Conservation (phyloP, 129 eudicot species). For the Lactuca sativa region DNA sequence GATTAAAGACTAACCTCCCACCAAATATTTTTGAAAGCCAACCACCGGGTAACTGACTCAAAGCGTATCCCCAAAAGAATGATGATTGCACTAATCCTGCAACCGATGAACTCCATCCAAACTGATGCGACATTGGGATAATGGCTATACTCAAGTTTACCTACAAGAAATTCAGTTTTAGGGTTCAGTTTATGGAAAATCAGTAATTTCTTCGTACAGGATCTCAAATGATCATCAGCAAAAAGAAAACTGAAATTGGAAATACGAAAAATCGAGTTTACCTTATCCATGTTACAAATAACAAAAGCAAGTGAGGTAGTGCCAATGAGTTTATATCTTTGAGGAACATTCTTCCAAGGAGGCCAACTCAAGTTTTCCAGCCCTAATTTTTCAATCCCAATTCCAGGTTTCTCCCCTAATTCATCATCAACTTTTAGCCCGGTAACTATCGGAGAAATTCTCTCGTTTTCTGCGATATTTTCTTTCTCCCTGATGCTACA, state of each 20-base stretch:
- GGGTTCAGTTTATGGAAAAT: background rate
- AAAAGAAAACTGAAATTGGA: background rate
- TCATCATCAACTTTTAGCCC: constrained; percentile 53
- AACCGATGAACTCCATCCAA: constrained; percentile 90
- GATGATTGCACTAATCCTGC: constrained; percentile 98
- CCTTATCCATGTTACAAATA: constrained; percentile 98
- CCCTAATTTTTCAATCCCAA: constrained; percentile 48
- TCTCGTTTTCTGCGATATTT: constrained; percentile 40
- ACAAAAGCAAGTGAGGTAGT: constrained; percentile 93
- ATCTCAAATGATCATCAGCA: background rate
- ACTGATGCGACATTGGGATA: constrained; percentile 95
- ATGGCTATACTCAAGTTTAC: constrained; percentile 98
- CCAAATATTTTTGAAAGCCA: constrained; percentile 95
- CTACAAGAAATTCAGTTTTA: constrained; percentile 24
- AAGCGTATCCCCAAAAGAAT: constrained; percentile 98
- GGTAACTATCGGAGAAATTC: constrained; percentile 32
- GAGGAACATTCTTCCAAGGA: constrained; percentile 84
- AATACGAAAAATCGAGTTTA: constrained; percentile 13
- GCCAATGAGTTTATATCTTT: constrained; percentile 84
- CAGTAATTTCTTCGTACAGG: background rate
- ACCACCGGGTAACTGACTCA: constrained; percentile 98
- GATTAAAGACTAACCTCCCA: constrained; percentile 76
- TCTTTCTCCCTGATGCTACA: constrained; percentile 63
- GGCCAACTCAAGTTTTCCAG: constrained; percentile 58
- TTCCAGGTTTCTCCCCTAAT: constrained; percentile 31